Evolutionary conservation across 768 basidiomycete species (phyloP).

Genomic region (Pleurotus eryngii): DNA sequence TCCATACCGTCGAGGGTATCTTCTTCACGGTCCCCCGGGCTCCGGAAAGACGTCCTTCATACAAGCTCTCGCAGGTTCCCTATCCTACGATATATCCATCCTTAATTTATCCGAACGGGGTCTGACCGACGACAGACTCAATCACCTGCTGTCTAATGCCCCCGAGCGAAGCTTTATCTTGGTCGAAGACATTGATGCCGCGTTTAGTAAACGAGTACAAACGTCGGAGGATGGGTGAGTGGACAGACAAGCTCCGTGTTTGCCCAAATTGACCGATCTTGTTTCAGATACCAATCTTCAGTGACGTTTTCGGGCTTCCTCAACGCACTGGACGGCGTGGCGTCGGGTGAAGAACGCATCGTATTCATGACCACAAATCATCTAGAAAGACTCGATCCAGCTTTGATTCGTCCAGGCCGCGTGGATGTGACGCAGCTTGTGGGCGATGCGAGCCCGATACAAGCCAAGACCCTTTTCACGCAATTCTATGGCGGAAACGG

Average conservation of each 20-base stretch:
- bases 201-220: slow-evolving; percentile 90
- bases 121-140: slow-evolving; percentile 93
- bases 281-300: slow-evolving; percentile 80
- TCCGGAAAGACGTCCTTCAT: slow-evolving; percentile 99
- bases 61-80: slow-evolving; percentile 89
- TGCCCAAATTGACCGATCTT: slow-evolving; percentile 13
- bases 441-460: slow-evolving; percentile 81
- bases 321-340: slow-evolving; percentile 96
- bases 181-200: slow-evolving; percentile 96
- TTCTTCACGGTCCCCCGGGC: slow-evolving; percentile 94
- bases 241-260: not conserved
- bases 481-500: slow-evolving; percentile 73
- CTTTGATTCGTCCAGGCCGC: slow-evolving; percentile 91
- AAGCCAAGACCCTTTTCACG: slow-evolving; percentile 75
- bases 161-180: slow-evolving; percentile 93
- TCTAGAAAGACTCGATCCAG: slow-evolving; percentile 82
- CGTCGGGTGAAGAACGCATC: slow-evolving; percentile 96
- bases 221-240: slow-evolving; percentile 89
- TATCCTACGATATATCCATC: slow-evolving; percentile 94
- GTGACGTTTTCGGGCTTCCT: slow-evolving; percentile 98
- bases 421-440: slow-evolving; percentile 85
- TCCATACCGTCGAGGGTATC: slow-evolving; percentile 93
- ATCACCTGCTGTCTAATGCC: slow-evolving; percentile 87
- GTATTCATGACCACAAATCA: slow-evolving; percentile 99
- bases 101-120: slow-evolving; percentile 96